Conservation (phyloP, 768 basidiomycete genomes). For the Phallus indusiatus region DNA sequence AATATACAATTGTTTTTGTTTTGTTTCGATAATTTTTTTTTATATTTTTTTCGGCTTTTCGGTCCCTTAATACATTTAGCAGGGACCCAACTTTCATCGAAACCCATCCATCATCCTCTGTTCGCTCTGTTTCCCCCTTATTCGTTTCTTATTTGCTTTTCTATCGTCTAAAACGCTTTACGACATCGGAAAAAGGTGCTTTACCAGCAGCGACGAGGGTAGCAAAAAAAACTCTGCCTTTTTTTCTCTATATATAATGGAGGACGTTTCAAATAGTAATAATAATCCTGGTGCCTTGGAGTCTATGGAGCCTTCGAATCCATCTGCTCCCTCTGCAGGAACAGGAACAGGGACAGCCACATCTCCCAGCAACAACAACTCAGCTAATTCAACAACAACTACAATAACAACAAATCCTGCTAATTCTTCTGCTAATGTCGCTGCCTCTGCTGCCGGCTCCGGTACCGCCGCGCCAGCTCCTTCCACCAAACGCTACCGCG, state of each 20-base stretch:
- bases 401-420: neutral
- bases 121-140: neutral
- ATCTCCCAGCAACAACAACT: neutral
- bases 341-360: neutral
- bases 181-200: neutral
- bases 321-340: neutral
- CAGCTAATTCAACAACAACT: neutral
- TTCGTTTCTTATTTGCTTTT: neutral
- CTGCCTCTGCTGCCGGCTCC: neutral
- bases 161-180: neutral
- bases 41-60: neutral
- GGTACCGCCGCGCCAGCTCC: neutral
- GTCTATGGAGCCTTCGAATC: neutral
- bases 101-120: neutral
- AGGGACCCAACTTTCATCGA: neutral
- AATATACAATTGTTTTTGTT: too few species aligned
- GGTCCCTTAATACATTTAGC: conserved; percentile 8
- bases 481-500: conserved; percentile 57
- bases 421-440: neutral
- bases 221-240: neutral
- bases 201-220: neutral
- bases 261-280: neutral
- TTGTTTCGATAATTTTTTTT: neutral
- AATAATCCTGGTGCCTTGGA: neutral
- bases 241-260: neutral